Evolutionary conservation across 306 rosid genomes (phyloP).

Genomic region (Corylus avellana): DNA sequence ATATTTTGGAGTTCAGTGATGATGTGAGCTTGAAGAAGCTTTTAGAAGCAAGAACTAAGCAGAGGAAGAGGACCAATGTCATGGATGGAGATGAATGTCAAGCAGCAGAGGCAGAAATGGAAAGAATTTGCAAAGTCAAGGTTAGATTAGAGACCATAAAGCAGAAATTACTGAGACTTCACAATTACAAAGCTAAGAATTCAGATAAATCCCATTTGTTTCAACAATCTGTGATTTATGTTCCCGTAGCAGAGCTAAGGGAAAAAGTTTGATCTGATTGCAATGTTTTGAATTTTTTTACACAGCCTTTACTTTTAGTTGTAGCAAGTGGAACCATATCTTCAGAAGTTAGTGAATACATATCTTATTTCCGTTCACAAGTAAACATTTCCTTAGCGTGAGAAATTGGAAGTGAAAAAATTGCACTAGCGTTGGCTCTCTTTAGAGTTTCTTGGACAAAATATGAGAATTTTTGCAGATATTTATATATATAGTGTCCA

Average conservation of each 20-base stretch:
- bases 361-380: neutral
- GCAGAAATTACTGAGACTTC: slow-evolving; percentile 47
- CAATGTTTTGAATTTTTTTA: neutral
- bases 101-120: slow-evolving; percentile 69
- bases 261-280: slow-evolving; percentile 57
- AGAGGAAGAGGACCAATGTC: slow-evolving; percentile 41
- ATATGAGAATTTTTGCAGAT: neutral
- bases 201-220: slow-evolving; percentile 30
- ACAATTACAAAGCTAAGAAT: slow-evolving; percentile 33
- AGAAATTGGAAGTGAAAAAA: neutral
- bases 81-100: slow-evolving; percentile 36
- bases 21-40: slow-evolving; percentile 79
- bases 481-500: neutral
- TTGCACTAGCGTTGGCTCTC: neutral
- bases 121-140: slow-evolving; percentile 59
- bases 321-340: neutral
- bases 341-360: slow-evolving; percentile 6
- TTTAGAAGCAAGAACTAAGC: slow-evolving; percentile 41
- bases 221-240: slow-evolving; percentile 55
- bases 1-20: slow-evolving; percentile 48
- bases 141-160: slow-evolving; percentile 47
- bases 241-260: slow-evolving; percentile 71
- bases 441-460: neutral
- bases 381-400: neutral
- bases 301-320: slow-evolving; percentile 7